Evolutionary conservation across 495 filamentous ascomycete genomes (phyloP), one percentile per base, ranked within the genome.

Genomic region (Thozetella sp.): DNA sequence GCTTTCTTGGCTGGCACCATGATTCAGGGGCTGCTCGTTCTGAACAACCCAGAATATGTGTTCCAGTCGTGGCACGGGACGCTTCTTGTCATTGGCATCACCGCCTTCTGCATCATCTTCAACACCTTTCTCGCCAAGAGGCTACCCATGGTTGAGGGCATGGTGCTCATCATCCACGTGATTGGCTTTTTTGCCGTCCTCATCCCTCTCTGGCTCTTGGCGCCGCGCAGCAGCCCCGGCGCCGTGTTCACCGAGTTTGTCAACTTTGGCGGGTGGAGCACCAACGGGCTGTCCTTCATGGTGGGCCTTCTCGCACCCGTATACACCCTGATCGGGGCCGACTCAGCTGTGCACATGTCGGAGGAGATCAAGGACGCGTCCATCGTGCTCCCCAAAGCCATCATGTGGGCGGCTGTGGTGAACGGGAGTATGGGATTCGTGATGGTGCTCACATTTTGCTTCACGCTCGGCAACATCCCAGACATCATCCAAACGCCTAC

Each of bases 171-270:
- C 22, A 70, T 89, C 30, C 88, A 90, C 69, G 67, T 89, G 25
- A 68, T 84, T 19, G 85, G 84, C 1, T 80, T 91, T 53, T 86
- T 91, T 61, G 85, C 78, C 13, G 80, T 89, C 34, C 68, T 90
- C 27, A 81, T 89, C 25, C 81, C 84, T 0, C 67, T 90, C 19
- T 80, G 80, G 70, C 78, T 83, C 26, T 76, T 88, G 51, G 76
- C 77, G 9, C 81, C 81, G 3, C 76, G 76, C 22, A 75, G 75
- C 25, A 73, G 72, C 43, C 75, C 79, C 0, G 69, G 72, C 19
- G 74, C 69, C 19, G 80, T 87, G 20, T 84, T 88, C 60, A 80
- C 80, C 3, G 70, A 78, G 1, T 84, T 85, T 62, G 64, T 74
- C 37, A 84, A 87, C 63, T 72, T 74, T 3, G 85, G 84, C 15